Percentiles rank a stretch among this genome's conserved stretches.
Evolutionary conservation across 2,329 filamentous ascomycete genomes (phyloP).

Genomic region (Penicillium glabrum): DNA sequence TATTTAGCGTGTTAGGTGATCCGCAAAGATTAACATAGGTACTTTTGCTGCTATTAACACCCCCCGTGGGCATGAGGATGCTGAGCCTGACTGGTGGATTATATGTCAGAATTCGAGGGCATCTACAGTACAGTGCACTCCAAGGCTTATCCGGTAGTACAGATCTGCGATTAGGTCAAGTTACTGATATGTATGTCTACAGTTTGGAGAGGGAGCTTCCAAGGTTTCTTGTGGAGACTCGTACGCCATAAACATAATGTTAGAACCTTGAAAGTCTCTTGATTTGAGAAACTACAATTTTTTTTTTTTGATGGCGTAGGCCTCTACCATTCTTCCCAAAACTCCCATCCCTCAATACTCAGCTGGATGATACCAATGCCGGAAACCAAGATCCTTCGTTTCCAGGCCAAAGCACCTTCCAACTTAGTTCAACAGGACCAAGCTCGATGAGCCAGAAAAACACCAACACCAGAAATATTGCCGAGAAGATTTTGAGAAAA

Average conservation of each 20-base stretch:
- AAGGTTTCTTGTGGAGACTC: neutral
- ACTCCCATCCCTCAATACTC: neutral
- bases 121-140: too few relatives aligned
- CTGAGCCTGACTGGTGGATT: too few relatives aligned
- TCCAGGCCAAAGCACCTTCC: neutral
- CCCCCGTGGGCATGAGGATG: too few relatives aligned
- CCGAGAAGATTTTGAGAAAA: conserved; percentile 25
- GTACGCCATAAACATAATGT: neutral
- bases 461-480: conserved; percentile 4
- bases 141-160: too few relatives aligned
- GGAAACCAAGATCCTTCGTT: neutral
- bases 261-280: conserved; percentile 7
- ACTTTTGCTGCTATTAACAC: too few relatives aligned
- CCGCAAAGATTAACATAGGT: too few relatives aligned
- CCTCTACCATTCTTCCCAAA: neutral
- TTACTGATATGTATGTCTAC: too few relatives aligned
- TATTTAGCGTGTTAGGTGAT: too few relatives aligned
- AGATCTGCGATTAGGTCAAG: too few relatives aligned
- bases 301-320: neutral
- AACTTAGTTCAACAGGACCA: neutral
- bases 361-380: neutral
- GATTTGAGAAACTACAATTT: conserved; percentile 2
- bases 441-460: neutral
- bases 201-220: neutral
- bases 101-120: too few relatives aligned